phyloP scores from a whole-genome alignment of 768 basidiomycete genomes.

The Auricularia auricula-judae region DNA sequence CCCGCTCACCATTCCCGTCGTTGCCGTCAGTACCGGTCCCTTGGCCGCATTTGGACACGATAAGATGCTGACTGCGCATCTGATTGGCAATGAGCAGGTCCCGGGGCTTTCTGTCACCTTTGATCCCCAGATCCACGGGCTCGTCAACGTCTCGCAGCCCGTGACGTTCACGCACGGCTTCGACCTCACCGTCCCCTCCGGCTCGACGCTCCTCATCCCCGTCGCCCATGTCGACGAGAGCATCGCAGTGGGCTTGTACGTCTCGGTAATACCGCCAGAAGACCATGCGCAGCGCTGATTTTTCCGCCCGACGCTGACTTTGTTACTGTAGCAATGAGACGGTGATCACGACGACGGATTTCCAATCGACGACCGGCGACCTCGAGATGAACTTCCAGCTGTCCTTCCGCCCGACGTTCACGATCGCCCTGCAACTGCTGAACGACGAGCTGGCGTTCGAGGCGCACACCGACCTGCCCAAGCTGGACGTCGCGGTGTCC shows the following conservation, averaged over 20 bases:
- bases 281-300: too few relatives aligned
- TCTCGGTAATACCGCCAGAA: background rate
- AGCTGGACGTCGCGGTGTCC: background rate
- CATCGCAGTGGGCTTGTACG: background rate
- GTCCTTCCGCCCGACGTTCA: background rate
- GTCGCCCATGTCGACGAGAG: background rate
- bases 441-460: background rate
- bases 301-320: too few relatives aligned
- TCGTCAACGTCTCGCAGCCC: background rate
- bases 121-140: background rate
- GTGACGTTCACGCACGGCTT: constrained; percentile 1
- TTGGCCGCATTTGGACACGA: too few relatives aligned
- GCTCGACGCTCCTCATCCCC: background rate
- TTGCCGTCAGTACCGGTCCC: background rate
- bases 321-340: background rate
- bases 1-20: background rate
- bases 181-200: background rate
- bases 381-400: background rate
- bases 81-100: background rate
- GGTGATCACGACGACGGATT: background rate
- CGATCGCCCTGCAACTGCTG: background rate
- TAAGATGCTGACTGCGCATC: background rate
- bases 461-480: background rate
- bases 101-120: background rate
- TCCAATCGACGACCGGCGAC: background rate